Base-by-base conservation (phyloP, 2,329 filamentous ascomycete species). In the Phialocephala sp. region DNA sequence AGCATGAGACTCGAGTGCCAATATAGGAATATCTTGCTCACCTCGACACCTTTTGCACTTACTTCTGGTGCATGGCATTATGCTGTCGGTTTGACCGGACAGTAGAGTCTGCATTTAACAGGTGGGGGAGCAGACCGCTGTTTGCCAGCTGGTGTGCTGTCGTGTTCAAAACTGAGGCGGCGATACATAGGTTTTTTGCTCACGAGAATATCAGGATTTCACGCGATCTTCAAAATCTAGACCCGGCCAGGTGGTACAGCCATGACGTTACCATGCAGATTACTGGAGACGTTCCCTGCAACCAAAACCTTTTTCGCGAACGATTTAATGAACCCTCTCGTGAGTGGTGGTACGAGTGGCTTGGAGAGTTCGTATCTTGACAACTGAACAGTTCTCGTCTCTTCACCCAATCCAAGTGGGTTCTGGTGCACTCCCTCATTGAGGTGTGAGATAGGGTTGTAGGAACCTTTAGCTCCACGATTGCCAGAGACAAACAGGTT, bases 151-250 rank as follows among this genome's bases (percentile, higher is more conserved):
- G 24, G 14, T 54, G 50, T 32, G 45, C 56, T 35, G 43, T 59
- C 62, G 36, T 24, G 35, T 18, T 24, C 18, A 35, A 55, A 2
- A 32, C 56, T 27, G 36, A 35, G 45, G 36, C 56, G 43, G 60
- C 27, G 27, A 56, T 18, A 37, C 32, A 15, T n/a, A 66, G 14
- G 65, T 66, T 57, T 65, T 63, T 45, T 60, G 20, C 64, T 69
- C 39, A 65, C 57, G 12, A 69, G 68, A n/a, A n/a, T n/a, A n/a
- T 47, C 22, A 54, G 14, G 3, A 54, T 32, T 18, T 24, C 50
- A 54, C 22, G 24, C 50, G 24, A 54, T 54, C 50, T 18, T 54
- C 50, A 54, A 18, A 39, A 22, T 57, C 55, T 39, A 57, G 55
- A 39, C 36, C 27, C 22, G 39, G 9, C 35, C 2, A 15, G 35